Evolutionary conservation across 495 filamentous ascomycete genomes (phyloP).

Genomic region (Lophiostoma macrostomum): DNA sequence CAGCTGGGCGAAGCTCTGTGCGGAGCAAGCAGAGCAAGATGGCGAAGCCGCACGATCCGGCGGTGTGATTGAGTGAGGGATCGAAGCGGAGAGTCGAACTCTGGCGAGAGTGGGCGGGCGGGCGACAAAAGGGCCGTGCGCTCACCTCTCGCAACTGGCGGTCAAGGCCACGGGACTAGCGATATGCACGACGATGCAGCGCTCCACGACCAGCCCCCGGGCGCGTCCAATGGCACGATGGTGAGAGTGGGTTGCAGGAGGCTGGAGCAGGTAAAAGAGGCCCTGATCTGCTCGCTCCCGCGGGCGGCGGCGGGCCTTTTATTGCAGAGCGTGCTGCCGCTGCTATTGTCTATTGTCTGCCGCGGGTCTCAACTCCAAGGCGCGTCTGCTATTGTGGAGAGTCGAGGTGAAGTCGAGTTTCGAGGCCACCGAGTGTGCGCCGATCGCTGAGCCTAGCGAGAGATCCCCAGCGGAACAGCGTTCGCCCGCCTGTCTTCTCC

Average conservation of each 20-base stretch:
- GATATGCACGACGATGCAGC: slow-evolving; percentile 11
- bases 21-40: slow-evolving; percentile 21
- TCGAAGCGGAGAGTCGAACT: slow-evolving; percentile 19
- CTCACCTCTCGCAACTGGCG: slow-evolving; percentile 15
- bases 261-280: too few relatives aligned
- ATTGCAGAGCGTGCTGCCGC: too few relatives aligned
- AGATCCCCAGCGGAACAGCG: background rate
- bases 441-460: too few relatives aligned
- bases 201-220: slow-evolving; percentile 4
- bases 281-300: slow-evolving; percentile 20
- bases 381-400: too few relatives aligned
- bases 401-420: background rate
- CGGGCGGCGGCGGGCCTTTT: background rate
- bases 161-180: slow-evolving; percentile 21
- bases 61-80: slow-evolving; percentile 25
- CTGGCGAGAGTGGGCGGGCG: slow-evolving; percentile 10
- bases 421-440: too few relatives aligned
- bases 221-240: slow-evolving; percentile 12
- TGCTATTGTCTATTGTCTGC: too few relatives aligned
- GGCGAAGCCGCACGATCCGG: slow-evolving; percentile 8
- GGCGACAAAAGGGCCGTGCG: slow-evolving; percentile 6
- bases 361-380: background rate
- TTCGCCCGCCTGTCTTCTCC: background rate
- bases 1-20: slow-evolving; percentile 19
- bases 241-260: background rate